Evolutionary conservation across 768 basidiomycete species (phyloP), one percentile per base, ranked within the genome.

Genomic region (Lentinus tigrinus): DNA sequence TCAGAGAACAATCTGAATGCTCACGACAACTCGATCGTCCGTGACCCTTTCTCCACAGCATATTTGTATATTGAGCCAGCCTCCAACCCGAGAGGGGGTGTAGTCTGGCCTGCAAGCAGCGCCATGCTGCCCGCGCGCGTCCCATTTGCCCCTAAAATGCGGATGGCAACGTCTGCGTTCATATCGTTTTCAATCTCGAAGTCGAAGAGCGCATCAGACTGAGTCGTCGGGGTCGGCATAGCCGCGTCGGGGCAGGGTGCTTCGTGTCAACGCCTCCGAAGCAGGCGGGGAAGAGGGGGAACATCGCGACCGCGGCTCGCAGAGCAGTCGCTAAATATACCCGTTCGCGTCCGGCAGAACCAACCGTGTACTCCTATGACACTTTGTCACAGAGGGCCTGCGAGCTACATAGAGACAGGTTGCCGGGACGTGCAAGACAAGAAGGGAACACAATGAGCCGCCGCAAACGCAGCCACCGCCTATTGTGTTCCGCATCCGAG

Each of bases 101-200:
- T 68, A 61, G 65, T 73, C 47, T 82, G 79, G 47, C 75, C 68
- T 16, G 69, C 65, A 43, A 73, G 76, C 17, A 82, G 68, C 49
- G 75, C 65, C 47, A 80, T 70, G 47, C 75, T 23, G 63, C 61
- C 62, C 62, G 58, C 52, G 54, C 53, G 58, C 52, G 65, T 51
- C 69, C 68, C 24, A 23, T 69, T 72, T 23, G 67, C 69, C 28
- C 70, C 70, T 34, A 70, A 68, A 28, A 76, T 69, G 60, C 78
- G 78, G 55, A 84, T 60, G 13, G 73, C 78, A 9, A 72, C 73
- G 24, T 74, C 58, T 49, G 72, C 70, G 13, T 66, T 36, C 14
- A 77, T 79, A 66, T 83, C 77, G 71, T 84, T 85, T 37, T 68
- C 65, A 60, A 84, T 68, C 58, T 82, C 80, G 64, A 84, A 74